Conservation (phyloP, 2,329 filamentous ascomycete species). For the Penicillium sp. region DNA sequence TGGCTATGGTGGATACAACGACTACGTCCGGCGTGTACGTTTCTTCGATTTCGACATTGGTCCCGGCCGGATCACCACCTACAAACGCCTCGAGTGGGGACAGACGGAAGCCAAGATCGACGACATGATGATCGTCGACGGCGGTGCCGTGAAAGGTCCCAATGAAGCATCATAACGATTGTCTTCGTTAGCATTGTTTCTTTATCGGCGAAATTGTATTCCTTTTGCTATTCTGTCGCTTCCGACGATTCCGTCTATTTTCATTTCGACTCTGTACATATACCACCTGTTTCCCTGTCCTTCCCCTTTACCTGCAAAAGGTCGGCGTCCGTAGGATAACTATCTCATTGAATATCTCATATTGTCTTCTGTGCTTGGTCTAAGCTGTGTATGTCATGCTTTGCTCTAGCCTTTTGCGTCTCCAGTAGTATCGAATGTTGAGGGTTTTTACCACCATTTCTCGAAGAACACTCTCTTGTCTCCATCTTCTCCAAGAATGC, state of each 20-base stretch:
- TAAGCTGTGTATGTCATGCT: neutral
- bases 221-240: constrained; percentile 14
- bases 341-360: constrained; percentile 18
- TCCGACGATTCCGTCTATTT: constrained; percentile 3
- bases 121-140: constrained; percentile 61
- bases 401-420: neutral
- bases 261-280: constrained; percentile 20
- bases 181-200: neutral
- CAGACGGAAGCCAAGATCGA: constrained; percentile 53
- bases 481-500: constrained; percentile 43
- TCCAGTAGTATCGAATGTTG: neutral
- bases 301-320: constrained; percentile 20
- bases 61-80: constrained; percentile 81
- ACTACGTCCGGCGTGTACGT: constrained; percentile 77
- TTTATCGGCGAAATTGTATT: constrained; percentile 1
- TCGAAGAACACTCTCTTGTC: constrained; percentile 55
- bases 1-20: constrained; percentile 88
- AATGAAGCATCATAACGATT: constrained; percentile 9
- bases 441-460: constrained; percentile 59
- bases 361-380: constrained; percentile 5
- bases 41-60: constrained; percentile 95
- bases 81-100: constrained; percentile 79
- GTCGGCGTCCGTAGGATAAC: constrained; percentile 18
- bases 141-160: constrained; percentile 50
- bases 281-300: constrained; percentile 10